These are phyloP conservation scores for Candida andamanensis DNA, from an alignment of 805 yeast genomes.

Conservation along the genomic window DNA sequence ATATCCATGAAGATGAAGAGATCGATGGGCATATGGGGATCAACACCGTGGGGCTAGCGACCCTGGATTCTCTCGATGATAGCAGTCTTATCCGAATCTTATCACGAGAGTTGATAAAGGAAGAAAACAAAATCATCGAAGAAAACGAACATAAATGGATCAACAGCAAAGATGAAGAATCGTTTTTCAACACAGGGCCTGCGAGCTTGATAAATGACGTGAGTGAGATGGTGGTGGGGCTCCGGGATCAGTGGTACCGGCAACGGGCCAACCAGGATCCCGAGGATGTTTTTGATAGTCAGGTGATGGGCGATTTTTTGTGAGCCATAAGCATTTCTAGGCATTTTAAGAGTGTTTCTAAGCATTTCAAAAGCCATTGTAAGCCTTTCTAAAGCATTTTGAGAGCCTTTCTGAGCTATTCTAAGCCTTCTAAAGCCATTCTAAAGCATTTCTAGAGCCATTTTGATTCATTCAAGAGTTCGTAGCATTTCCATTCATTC, in stretches of 20 bases:
- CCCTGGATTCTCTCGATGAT: constrained; percentile 26
- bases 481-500: too few species aligned
- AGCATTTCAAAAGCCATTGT: too few species aligned
- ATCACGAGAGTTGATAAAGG: constrained; percentile 30
- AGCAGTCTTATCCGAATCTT: constrained; percentile 23
- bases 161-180: constrained; percentile 36
- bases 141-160: constrained; percentile 46
- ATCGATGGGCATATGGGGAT: constrained; percentile 1
- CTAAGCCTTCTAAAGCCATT: too few species aligned
- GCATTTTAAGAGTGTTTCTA: too few species aligned
- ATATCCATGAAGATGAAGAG: constrained; percentile 13
- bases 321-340: too few species aligned
- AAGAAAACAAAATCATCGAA: constrained; percentile 34
- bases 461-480: too few species aligned
- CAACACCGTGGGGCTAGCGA: constrained; percentile 4
- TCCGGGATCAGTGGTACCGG: constrained; percentile 32
- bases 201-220: constrained; percentile 66
- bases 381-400: too few species aligned
- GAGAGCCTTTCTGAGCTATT: too few species aligned
- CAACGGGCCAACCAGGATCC: constrained; percentile 2
- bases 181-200: constrained; percentile 55
- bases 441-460: too few species aligned
- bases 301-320: constrained; percentile 12
- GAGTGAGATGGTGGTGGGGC: constrained; percentile 50
- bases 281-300: background rate